Percentiles rank a stretch among this genome's conserved stretches.
Evolutionary conservation across 2,329 filamentous ascomycete species (phyloP).

Genomic region (Penicillium sp.): DNA sequence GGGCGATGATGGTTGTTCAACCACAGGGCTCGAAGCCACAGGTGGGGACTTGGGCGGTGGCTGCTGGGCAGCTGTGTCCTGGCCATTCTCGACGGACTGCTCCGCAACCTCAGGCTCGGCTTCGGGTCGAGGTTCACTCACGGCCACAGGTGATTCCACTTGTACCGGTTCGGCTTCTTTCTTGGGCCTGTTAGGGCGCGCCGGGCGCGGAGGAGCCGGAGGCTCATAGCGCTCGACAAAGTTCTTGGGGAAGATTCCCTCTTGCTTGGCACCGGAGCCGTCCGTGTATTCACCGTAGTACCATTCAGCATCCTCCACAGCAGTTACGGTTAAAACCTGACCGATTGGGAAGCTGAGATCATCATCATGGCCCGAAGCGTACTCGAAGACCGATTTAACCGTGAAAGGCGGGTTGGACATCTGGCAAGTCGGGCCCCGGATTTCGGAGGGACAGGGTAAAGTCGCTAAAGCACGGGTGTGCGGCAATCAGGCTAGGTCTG

Average conservation of each 20-base stretch:
- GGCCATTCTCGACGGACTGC: conserved; percentile 22
- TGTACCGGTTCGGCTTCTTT: conserved; percentile 50
- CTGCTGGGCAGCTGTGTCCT: conserved; percentile 19
- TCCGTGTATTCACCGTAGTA: conserved; percentile 84
- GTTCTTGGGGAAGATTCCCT: conserved; percentile 91
- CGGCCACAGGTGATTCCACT: conserved; percentile 23
- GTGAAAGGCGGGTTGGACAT: conserved; percentile 75
- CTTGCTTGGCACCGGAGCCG: conserved; percentile 64
- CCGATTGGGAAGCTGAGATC: conserved; percentile 81
- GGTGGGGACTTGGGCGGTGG: conserved; percentile 21
- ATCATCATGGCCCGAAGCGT: conserved; percentile 86
- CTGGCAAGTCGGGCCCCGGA: conserved; percentile 37
- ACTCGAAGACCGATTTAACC: conserved; percentile 95
- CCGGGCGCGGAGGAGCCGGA: conserved; percentile 77
- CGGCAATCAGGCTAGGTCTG: conserved; percentile 15
- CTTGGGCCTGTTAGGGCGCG: conserved; percentile 63
- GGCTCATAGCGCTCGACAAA: conserved; percentile 97
- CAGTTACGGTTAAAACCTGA: conserved; percentile 90
- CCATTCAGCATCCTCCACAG: conserved; percentile 90
- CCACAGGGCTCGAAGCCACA: conserved; percentile 21
- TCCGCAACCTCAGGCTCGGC: conserved; percentile 33
- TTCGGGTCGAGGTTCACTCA: conserved; percentile 27
- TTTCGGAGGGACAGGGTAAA: conserved; percentile 24
- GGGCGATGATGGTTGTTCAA: conserved; percentile 26
- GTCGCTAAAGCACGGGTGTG: conserved; percentile 14